These are phyloP conservation scores for Suillus lakei DNA, from an alignment of 768 basidiomycete species.

Conservation along the genomic window DNA sequence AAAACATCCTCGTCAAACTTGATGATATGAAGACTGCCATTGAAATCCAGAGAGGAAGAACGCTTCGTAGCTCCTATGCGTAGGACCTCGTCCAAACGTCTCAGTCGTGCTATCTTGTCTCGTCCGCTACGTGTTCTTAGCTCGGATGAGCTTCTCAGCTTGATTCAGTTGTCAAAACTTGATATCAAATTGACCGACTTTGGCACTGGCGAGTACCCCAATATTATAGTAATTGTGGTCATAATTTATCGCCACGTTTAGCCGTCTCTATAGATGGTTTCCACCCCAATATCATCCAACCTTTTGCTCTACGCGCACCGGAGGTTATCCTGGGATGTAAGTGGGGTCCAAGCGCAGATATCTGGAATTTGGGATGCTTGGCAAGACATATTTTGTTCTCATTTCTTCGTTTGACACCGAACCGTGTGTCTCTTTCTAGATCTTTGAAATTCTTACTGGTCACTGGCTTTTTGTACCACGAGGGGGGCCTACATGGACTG, in stretches of 20 bases:
- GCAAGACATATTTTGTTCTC: slow-evolving; percentile 12
- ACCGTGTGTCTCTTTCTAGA: no score
- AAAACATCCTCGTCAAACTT: slow-evolving; percentile 22
- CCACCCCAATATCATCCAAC: slow-evolving; percentile 10
- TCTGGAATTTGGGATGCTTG: slow-evolving; percentile 33
- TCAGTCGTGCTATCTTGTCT: slow-evolving; percentile 16
- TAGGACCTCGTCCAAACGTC: slow-evolving; percentile 9
- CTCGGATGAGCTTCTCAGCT: slow-evolving; percentile 30
- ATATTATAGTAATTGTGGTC: no score
- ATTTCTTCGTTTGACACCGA: no score
- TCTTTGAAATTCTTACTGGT: no score
- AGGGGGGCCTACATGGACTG: no score
- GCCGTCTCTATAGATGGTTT: neutral
- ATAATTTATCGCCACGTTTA: neutral
- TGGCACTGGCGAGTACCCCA: slow-evolving; percentile 16
- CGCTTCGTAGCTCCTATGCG: no score
- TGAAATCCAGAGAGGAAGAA: no score
- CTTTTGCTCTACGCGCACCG: slow-evolving; percentile 26
- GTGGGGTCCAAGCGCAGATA: slow-evolving; percentile 27
- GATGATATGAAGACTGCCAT: slow-evolving; percentile 14
- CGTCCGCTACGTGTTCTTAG: slow-evolving; percentile 26
- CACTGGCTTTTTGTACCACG: no score
- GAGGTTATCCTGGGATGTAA: slow-evolving; percentile 29
- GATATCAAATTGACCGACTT: slow-evolving; percentile 24
- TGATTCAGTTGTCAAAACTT: slow-evolving; percentile 17